phyloP scores from a whole-genome alignment of 768 basidiomycete species.

The Tylopilus balloui region DNA sequence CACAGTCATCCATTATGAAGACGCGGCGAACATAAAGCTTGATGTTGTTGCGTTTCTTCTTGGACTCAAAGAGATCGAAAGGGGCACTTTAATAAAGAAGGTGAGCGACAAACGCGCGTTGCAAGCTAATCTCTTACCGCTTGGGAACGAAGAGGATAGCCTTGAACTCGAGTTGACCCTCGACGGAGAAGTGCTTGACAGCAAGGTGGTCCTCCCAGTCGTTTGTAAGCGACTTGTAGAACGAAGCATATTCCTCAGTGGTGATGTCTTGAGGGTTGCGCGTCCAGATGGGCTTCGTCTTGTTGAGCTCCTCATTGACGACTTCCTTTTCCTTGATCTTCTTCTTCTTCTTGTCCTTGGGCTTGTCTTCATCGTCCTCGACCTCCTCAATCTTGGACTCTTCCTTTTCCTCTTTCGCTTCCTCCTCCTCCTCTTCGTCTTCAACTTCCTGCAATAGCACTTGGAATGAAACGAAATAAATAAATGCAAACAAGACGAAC shows the following conservation, averaged over 20 bases:
- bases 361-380: conserved; percentile 78
- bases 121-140: conserved; percentile 50
- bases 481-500: conserved; percentile 39
- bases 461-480: not conserved
- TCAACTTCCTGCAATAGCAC: conserved; percentile 65
- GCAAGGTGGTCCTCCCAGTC: conserved; percentile 99
- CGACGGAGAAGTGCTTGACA: conserved; percentile 99
- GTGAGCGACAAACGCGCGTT: not conserved
- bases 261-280: conserved; percentile 95
- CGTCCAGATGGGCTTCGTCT: conserved; percentile 99
- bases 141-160: conserved; percentile 97
- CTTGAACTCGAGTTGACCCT: conserved; percentile 99
- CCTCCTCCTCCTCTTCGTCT: conserved; percentile 78
- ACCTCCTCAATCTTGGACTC: conserved; percentile 80
- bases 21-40: conserved; percentile 99
- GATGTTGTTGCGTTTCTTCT: conserved; percentile 99
- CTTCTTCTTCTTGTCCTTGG: conserved; percentile 91
- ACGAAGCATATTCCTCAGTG: conserved; percentile 86
- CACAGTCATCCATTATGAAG: conserved; percentile 99
- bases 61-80: conserved; percentile 99
- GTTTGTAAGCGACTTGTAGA: conserved; percentile 99
- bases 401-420: conserved; percentile 64
- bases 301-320: conserved; percentile 98
- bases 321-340: conserved; percentile 86
- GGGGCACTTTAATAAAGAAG: conserved; percentile 67